Percentiles rank a stretch among this genome's conserved stretches.
Conservation (phyloP, 108 stramenopile species). For the Nannochloropsis oceanica region DNA sequence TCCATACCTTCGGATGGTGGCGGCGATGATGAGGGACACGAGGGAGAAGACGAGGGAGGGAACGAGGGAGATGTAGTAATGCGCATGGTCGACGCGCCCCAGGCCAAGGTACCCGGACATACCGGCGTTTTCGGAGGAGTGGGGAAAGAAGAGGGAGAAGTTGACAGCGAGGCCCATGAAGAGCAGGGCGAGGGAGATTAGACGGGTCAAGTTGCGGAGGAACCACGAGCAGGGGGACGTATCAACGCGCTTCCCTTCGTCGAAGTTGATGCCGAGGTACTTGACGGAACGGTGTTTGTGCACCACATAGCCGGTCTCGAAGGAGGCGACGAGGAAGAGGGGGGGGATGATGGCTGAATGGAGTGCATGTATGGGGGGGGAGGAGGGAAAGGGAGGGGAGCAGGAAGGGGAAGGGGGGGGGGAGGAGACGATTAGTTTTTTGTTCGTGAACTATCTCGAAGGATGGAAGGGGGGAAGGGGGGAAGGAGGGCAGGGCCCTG, state of each 20-base stretch:
- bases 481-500: too few relatives aligned
- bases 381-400: not conserved
- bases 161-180: slow-evolving; percentile 14
- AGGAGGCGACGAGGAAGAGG: slow-evolving; percentile 16
- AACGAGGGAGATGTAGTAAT: not conserved
- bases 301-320: slow-evolving; percentile 27
- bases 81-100: not conserved
- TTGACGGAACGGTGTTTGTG: slow-evolving; percentile 27
- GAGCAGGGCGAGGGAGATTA: slow-evolving; percentile 6
- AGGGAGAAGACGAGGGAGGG: not conserved
- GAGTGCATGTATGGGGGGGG: not conserved
- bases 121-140: not conserved
- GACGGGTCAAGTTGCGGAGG: slow-evolving; percentile 15
- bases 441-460: too few relatives aligned
- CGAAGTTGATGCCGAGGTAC: slow-evolving; percentile 25
- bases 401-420: not conserved
- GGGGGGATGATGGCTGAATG: slow-evolving; percentile 13
- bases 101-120: not conserved
- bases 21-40: not conserved
- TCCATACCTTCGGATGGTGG: not conserved
- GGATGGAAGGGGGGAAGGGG: too few relatives aligned
- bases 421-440: too few relatives aligned
- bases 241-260: slow-evolving; percentile 21
- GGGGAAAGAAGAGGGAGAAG: not conserved
- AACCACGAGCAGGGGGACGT: slow-evolving; percentile 28